phyloP scores from a whole-genome alignment of 1,139 yeast species.

The Pneumocystis murina region DNA sequence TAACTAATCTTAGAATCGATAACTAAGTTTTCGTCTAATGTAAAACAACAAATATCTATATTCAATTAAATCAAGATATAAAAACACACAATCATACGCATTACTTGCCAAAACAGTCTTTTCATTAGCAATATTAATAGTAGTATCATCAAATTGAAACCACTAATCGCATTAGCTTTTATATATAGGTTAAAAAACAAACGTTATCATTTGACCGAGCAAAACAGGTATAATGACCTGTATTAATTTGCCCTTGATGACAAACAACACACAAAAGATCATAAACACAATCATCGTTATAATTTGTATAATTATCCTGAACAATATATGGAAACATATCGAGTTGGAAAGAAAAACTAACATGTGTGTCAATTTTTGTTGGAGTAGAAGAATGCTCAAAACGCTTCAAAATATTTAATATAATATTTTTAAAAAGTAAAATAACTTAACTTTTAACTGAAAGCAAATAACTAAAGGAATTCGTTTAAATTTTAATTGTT shows the following conservation, averaged over 20 bases:
- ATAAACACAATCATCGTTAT: conserved; percentile 30
- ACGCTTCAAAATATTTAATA: conserved; percentile 41
- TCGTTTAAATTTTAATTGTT: conserved; percentile 50
- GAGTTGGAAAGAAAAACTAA: conserved; percentile 55
- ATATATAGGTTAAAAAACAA: background rate
- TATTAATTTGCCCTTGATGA: conserved; percentile 82
- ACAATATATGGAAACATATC: conserved; percentile 34
- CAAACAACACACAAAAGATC: conserved; percentile 77
- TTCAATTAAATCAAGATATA: background rate
- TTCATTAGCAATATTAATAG: conserved; percentile 51
- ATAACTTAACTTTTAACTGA: conserved; percentile 42
- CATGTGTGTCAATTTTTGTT: conserved; percentile 61
- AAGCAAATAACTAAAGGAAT: conserved; percentile 67
- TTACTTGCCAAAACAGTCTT: conserved; percentile 41
- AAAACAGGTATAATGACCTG: conserved; percentile 83
- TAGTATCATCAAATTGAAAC: conserved; percentile 84
- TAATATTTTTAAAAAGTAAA: background rate
- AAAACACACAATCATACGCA: conserved; percentile 13
- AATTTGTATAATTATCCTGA: conserved; percentile 21
- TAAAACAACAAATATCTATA: conserved; percentile 14
- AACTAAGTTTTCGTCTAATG: conserved; percentile 1
- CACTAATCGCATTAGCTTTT: conserved; percentile 30
- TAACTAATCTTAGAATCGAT: background rate
- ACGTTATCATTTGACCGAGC: background rate
- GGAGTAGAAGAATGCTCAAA: conserved; percentile 44